Base-by-base conservation (phyloP, 805 yeast species). In the Spathaspora gorwiae region DNA sequence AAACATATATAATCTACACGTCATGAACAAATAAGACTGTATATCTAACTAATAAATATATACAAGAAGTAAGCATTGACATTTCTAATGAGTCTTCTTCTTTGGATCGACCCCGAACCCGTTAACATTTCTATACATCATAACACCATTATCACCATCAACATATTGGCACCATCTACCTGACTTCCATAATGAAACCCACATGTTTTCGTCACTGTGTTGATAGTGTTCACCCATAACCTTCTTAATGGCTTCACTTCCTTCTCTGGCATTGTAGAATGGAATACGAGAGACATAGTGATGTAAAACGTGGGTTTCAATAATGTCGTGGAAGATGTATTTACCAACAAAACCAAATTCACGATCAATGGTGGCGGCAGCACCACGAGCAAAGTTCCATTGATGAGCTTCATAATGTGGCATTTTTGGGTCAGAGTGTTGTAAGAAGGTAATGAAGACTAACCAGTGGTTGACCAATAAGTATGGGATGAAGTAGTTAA, bases 331-430 rank as follows among this genome's bases (percentile, higher is more conserved):
- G 81, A 87, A 84, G 57, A 85, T 71, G 75, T 79, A 78, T 61
- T 78, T 72, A 47, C 96, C 96, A 50, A 84, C 72, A 61, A 87
- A 83, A 29, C 92, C 90, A 61, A 86, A 84, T 60, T 86, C 81
- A 60, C 96, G 75, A 66, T 87, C 96, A 51, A 88, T 81, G 46
- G 95, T 87, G 49, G 92, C 87, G 45, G 94, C 90, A 29, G 96
- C 95, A 54, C 96, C 96, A 60, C 90, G 79, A 42, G 90, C 90
- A 62, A 85, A 86, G 55, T 77, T 87, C 96, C 96, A 87, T 64
- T 82, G 83, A 35, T 66, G 57, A 47, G 82, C 78, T 48, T 80
- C 83, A 69, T 87, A 87, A 65, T 87, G 95, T 29, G 96, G 90
- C 75, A 88, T 75, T 12, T 77, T 55, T 29, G 87, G 81, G 64